Conservation (phyloP, 345 rosid genomes). For the Hibiscus tridactylites region DNA sequence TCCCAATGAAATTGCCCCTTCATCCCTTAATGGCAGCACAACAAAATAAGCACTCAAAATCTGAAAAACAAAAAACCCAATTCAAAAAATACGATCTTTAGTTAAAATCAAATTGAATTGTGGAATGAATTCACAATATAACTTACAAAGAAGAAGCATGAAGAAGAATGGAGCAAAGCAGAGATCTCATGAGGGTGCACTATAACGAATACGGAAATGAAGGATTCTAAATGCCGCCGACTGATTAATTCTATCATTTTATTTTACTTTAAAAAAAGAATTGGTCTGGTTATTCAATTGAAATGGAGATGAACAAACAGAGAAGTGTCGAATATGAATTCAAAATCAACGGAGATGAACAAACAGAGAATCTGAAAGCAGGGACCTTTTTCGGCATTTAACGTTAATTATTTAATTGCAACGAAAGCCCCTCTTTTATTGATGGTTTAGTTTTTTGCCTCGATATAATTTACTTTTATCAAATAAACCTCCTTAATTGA, state of each 20-base stretch:
- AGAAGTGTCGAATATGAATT: background rate
- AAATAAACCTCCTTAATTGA: no score
- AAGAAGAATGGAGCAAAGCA: slow-evolving; percentile 60
- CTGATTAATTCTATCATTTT: slow-evolving; percentile 11
- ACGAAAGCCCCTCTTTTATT: no score
- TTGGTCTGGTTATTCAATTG: background rate
- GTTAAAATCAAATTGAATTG: background rate
- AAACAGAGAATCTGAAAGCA: background rate
- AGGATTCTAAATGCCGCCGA: slow-evolving; percentile 39
- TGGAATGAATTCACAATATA: background rate
- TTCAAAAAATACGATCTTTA: background rate
- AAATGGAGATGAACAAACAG: background rate
- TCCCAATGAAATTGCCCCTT: slow-evolving; percentile 81
- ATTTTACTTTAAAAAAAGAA: background rate
- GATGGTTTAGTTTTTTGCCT: no score
- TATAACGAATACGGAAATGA: slow-evolving; percentile 55
- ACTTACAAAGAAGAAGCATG: slow-evolving; percentile 87
- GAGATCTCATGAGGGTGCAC: slow-evolving; percentile 81
- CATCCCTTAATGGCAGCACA: slow-evolving; percentile 83
- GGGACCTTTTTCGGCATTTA: background rate
- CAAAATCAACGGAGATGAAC: background rate
- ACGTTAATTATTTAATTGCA: background rate
- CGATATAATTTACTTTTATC: no score
- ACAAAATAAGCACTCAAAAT: slow-evolving; percentile 85
- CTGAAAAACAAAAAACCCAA: slow-evolving; percentile 17